Conservation (phyloP, 768 basidiomycete species). For the Auriscalpium microsporum region DNA sequence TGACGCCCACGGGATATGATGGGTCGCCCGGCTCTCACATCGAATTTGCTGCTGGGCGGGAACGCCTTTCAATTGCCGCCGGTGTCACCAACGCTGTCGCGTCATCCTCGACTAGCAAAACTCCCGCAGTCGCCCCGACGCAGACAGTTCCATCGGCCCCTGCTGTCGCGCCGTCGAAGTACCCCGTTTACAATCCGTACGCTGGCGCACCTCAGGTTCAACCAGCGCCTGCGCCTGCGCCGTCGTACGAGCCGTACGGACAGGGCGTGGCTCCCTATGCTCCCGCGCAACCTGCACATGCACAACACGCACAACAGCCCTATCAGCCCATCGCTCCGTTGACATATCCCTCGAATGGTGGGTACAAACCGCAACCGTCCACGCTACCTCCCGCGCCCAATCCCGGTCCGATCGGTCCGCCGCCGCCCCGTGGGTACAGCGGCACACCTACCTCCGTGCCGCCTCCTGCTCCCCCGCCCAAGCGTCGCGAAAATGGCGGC, state of each 20-base stretch:
- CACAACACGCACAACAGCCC: not conserved
- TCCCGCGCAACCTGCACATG: slow-evolving; percentile 6
- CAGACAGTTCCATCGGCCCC: slow-evolving; percentile 15
- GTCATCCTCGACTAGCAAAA: slow-evolving; percentile 16
- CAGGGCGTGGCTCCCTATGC: slow-evolving; percentile 14
- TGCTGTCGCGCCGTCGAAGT: slow-evolving; percentile 12
- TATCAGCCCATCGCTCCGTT: slow-evolving; percentile 3
- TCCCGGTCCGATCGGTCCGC: slow-evolving; percentile 24
- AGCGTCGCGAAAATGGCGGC: slow-evolving; percentile 57
- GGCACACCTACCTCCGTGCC: slow-evolving; percentile 35
- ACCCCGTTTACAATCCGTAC: slow-evolving; percentile 4
- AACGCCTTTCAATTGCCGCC: slow-evolving; percentile 36
- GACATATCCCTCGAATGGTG: slow-evolving; percentile 5
- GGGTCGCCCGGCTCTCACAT: slow-evolving; percentile 38
- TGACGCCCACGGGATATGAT: slow-evolving; percentile 74
- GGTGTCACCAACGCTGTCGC: slow-evolving; percentile 21
- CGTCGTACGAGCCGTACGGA: slow-evolving; percentile 1
- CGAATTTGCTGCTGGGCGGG: slow-evolving; percentile 36
- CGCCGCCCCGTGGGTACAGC: slow-evolving; percentile 35
- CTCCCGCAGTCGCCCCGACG: slow-evolving; percentile 9
- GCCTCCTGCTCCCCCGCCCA: slow-evolving; percentile 45
- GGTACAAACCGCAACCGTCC: slow-evolving; percentile 10
- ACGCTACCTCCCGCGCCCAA: slow-evolving; percentile 26
- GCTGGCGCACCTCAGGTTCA: not conserved
- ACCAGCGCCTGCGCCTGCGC: too few relatives aligned